Percentiles rank a stretch among this genome's conserved stretches.
These are phyloP conservation scores for Falciphora oryzae DNA, from an alignment of 2,329 filamentous ascomycete genomes.

Conservation along the genomic window DNA sequence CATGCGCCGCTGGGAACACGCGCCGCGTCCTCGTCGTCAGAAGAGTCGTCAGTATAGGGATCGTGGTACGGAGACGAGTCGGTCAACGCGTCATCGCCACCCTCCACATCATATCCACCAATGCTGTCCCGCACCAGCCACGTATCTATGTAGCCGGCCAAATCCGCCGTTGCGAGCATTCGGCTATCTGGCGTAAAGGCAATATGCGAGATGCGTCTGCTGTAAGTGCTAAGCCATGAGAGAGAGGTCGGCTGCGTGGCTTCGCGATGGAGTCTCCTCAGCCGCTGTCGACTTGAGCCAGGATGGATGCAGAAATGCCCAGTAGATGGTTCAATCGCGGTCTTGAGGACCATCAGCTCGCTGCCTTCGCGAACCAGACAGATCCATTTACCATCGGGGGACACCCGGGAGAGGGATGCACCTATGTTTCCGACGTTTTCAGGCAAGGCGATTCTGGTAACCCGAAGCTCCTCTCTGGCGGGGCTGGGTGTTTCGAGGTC, in stretches of 20 bases:
- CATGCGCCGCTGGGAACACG: constrained; percentile 54
- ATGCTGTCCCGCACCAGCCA: constrained; percentile 57
- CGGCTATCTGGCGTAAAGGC: constrained; percentile 77
- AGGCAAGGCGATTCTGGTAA: constrained; percentile 66
- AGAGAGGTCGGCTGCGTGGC: constrained; percentile 50
- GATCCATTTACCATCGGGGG: constrained; percentile 65
- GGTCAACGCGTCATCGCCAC: constrained; percentile 27
- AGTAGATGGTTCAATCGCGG: background rate
- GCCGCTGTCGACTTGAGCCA: constrained; percentile 42
- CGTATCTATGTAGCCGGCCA: constrained; percentile 80
- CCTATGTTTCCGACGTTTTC: constrained; percentile 51
- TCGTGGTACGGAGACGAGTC: constrained; percentile 20
- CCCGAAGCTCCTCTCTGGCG: constrained; percentile 54
- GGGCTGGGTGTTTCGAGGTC: constrained; percentile 42
- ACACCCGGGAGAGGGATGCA: constrained; percentile 64
- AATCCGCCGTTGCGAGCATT: constrained; percentile 71
- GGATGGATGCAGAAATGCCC: background rate
- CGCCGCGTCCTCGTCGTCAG: constrained; percentile 27
- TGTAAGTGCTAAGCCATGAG: constrained; percentile 68
- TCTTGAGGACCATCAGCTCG: constrained; percentile 31
- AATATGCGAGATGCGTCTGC: constrained; percentile 66
- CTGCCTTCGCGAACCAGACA: constrained; percentile 57
- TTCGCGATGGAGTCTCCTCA: constrained; percentile 37
- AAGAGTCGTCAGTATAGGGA: constrained; percentile 22
- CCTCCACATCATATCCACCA: constrained; percentile 22